Evolutionary conservation across 306 rosid species (phyloP).

Genomic region (Vigna nakashimae): DNA sequence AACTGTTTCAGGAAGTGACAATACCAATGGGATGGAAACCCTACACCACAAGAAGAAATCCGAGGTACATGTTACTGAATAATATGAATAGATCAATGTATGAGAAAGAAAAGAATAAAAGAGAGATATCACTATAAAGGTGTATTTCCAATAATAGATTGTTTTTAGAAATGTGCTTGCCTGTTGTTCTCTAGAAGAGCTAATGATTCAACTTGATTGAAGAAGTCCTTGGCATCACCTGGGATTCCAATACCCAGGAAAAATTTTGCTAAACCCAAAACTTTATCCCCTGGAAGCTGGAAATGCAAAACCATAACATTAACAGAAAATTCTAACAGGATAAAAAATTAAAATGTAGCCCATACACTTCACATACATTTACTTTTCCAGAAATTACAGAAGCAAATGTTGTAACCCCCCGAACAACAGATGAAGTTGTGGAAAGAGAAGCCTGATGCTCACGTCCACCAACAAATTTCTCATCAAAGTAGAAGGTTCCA

Average conservation of each 20-base stretch:
- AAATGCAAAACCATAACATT: conserved; percentile 51
- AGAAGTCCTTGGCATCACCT: conserved; percentile 88
- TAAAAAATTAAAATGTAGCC: conserved; percentile 10
- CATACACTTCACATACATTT: conserved; percentile 62
- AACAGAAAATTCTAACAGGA: conserved; percentile 33
- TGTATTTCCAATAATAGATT: conserved; percentile 14
- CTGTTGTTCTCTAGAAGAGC: conserved; percentile 82
- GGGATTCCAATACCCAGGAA: conserved; percentile 94
- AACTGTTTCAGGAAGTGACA: conserved; percentile 88
- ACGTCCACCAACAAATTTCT: conserved; percentile 72
- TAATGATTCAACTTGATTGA: conserved; percentile 86
- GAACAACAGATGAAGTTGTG: conserved; percentile 91
- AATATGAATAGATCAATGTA: conserved; percentile 2
- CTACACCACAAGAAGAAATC: conserved; percentile 56
- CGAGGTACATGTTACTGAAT: conserved; percentile 27
- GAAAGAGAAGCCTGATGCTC: conserved; percentile 82
- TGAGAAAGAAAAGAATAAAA: conserved; percentile 35
- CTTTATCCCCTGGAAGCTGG: conserved; percentile 81
- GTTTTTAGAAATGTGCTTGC: conserved; percentile 53
- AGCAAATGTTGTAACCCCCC: conserved; percentile 80
- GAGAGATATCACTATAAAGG: conserved; percentile 8
- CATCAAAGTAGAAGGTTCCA: conserved; percentile 86
- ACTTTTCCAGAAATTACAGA: conserved; percentile 71
- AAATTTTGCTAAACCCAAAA: conserved; percentile 92
- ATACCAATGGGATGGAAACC: conserved; percentile 78